A percentile compares a stretch with the other conserved stretches of the same genome.
Conservation (phyloP, 139 green algal genomes). For the Coccomyxa sp. region DNA sequence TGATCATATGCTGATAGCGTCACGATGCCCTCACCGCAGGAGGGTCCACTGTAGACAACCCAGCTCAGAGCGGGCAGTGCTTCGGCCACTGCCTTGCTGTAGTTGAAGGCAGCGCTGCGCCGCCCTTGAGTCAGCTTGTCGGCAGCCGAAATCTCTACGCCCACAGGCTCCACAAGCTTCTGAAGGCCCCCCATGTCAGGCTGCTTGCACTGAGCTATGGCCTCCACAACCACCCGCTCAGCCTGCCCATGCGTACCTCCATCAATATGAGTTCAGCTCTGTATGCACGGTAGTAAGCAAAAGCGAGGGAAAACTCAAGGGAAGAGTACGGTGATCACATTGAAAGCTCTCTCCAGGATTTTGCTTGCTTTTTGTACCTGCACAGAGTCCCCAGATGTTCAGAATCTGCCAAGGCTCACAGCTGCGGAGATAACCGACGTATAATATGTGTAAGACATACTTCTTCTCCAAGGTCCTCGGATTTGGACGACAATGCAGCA, state of each 20-base stretch:
- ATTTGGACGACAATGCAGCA: neutral
- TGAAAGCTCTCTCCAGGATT: conserved; percentile 28
- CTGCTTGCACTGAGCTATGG: conserved; percentile 41
- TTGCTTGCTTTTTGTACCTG: conserved; percentile 34
- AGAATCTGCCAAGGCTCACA: too few species aligned
- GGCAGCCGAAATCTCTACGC: conserved; percentile 52
- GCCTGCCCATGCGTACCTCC: neutral
- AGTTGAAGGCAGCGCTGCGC: conserved; percentile 49
- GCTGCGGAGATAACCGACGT: too few species aligned
- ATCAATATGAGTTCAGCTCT: conserved; percentile 5
- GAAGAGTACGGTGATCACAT: conserved; percentile 11
- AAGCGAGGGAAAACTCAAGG: neutral
- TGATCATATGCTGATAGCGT: neutral
- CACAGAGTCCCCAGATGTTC: neutral
- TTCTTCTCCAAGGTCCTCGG: neutral
- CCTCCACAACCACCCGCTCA: conserved; percentile 31
- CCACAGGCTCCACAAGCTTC: conserved; percentile 62
- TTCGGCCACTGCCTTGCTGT: conserved; percentile 73
- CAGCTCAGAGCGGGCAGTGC: conserved; percentile 65
- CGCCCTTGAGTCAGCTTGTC: conserved; percentile 42
- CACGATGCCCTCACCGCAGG: conserved; percentile 50
- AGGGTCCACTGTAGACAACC: conserved; percentile 76
- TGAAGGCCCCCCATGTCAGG: conserved; percentile 53
- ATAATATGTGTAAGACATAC: neutral
- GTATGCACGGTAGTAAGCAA: conserved; percentile 8